phyloP scores from a whole-genome alignment of 1,139 yeast genomes.

The Geotrichum restrictum region DNA sequence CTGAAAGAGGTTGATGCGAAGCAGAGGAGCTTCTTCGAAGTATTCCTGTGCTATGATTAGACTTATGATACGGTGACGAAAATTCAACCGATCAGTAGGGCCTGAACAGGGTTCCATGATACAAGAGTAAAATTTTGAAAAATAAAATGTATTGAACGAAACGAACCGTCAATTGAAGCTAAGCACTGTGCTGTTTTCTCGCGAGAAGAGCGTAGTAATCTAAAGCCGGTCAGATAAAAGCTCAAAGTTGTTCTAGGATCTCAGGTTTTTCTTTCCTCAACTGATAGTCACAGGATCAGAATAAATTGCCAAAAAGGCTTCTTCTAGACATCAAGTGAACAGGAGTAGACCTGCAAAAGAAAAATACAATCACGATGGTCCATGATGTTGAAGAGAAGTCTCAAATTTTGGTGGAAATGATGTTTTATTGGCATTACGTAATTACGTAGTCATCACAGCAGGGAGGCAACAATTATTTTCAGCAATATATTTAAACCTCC shows the following conservation, averaged over 20 bases:
- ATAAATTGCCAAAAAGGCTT: background rate
- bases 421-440: too few species aligned
- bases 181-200: background rate
- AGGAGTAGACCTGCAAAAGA: background rate
- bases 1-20: background rate
- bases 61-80: too few species aligned
- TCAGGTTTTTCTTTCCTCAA: background rate
- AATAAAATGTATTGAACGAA: slow-evolving; percentile 7
- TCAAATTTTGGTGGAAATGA: too few species aligned
- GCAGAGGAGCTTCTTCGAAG: background rate
- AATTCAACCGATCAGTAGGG: too few species aligned
- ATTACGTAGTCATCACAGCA: too few species aligned
- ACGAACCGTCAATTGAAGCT: slow-evolving; percentile 3
- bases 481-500: background rate
- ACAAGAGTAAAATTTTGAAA: too few species aligned
- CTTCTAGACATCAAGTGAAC: slow-evolving; percentile 1
- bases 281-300: background rate
- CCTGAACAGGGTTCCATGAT: too few species aligned
- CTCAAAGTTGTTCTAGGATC: background rate
- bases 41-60: background rate
- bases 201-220: background rate
- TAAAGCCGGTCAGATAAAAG: slow-evolving; percentile 3
- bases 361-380: background rate
- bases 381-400: background rate
- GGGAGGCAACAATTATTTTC: background rate